Conservation (phyloP, 768 basidiomycete genomes). For the Boletus rubescentipes region DNA sequence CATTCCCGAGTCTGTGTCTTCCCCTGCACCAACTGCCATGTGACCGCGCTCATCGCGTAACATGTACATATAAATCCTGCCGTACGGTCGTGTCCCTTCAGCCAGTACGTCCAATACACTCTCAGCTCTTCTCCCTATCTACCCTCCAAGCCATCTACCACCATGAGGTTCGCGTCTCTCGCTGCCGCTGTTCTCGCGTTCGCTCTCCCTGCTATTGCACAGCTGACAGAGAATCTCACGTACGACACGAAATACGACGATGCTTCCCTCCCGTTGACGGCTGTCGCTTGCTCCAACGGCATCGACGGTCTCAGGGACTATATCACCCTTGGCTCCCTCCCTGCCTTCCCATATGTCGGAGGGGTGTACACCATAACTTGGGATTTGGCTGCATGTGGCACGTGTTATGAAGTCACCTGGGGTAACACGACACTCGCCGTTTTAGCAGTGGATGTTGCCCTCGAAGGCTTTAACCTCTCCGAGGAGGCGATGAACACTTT, state of each 20-base stretch:
- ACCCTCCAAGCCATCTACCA: background rate
- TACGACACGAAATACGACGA: constrained; percentile 36
- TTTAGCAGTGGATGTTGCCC: constrained; percentile 30
- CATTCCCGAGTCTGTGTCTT: background rate
- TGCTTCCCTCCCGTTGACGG: constrained; percentile 11
- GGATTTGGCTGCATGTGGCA: constrained; percentile 32
- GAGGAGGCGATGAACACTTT: constrained; percentile 53
- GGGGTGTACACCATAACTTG: constrained; percentile 34
- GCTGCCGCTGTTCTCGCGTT: constrained; percentile 9
- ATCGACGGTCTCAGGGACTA: constrained; percentile 33
- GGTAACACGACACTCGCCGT: constrained; percentile 15
- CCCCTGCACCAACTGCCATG: no score
- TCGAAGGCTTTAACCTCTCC: constrained; percentile 47
- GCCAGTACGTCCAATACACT: background rate
- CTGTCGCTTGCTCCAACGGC: constrained; percentile 36
- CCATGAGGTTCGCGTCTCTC: constrained; percentile 28
- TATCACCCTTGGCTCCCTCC: constrained; percentile 33
- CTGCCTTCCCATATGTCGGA: constrained; percentile 32
- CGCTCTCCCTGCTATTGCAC: constrained; percentile 20
- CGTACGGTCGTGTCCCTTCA: background rate
- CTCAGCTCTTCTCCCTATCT: background rate
- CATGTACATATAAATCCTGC: constrained; percentile 14
- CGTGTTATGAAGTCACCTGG: constrained; percentile 34
- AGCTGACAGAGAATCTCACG: constrained; percentile 22
- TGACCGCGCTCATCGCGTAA: background rate